phyloP scores from a whole-genome alignment of 78 protist genomes.

The Chrysochromulina tobinii region DNA sequence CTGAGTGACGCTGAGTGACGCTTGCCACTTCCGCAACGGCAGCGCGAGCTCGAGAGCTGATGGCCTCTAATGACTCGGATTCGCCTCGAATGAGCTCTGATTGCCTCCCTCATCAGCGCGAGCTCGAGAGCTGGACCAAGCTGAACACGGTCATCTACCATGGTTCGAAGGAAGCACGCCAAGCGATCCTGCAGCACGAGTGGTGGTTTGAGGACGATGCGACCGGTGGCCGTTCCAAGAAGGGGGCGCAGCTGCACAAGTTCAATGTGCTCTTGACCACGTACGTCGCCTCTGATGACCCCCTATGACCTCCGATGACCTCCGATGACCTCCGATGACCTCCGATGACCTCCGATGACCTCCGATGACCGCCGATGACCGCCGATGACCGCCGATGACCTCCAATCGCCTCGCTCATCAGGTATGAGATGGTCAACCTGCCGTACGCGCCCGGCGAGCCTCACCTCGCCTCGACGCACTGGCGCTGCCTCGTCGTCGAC shows the following conservation, averaged over 20 bases:
- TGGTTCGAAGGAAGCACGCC: constrained; percentile 52
- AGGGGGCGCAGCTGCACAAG: not conserved
- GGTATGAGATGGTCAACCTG: constrained; percentile 17
- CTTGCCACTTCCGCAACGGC: too few relatives aligned
- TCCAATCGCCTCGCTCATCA: too few relatives aligned
- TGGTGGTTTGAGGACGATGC: constrained; percentile 16
- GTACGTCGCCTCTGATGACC: not conserved
- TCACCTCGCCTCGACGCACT: not conserved
- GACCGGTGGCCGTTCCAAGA: not conserved
- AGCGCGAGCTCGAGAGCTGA: too few relatives aligned
- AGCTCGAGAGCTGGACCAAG: constrained; percentile 83
- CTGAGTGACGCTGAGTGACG: too few relatives aligned
- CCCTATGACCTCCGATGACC: too few relatives aligned
- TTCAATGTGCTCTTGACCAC: constrained; percentile 72
- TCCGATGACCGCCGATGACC: too few relatives aligned
- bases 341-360: too few relatives aligned
- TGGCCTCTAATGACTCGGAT: too few relatives aligned
- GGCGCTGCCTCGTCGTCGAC: constrained; percentile 59
- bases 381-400: too few relatives aligned
- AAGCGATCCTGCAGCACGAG: constrained; percentile 61
- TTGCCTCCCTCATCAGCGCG: constrained; percentile 62
- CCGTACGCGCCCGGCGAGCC: too few relatives aligned
- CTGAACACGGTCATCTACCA: constrained; percentile 66
- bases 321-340: too few relatives aligned
- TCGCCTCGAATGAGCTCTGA: too few relatives aligned